Base-by-base conservation (phyloP, 805 yeast genomes). In the Torulaspora maleeae region DNA sequence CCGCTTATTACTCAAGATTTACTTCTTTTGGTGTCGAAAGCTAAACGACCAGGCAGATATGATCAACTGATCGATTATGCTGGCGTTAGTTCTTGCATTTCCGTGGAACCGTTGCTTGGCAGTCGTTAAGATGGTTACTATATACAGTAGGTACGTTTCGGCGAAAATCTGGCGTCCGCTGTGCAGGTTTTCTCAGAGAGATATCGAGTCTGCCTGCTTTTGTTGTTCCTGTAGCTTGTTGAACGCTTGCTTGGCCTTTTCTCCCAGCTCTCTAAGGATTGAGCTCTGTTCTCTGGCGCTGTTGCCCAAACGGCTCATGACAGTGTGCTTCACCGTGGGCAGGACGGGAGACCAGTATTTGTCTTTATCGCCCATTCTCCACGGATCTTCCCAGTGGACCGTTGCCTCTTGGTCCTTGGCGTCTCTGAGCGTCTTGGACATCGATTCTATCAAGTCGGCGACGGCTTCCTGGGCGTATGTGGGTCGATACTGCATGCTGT, bases 391-490 rank as follows among this genome's bases (percentile, higher is more conserved):
- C 98, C 98, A 90, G 55, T 72, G 75, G 19, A 88, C 71, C 36
- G 70, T 76, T 30, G 82, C 71, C 45, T 51, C 35, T 39, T 49
- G 34, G 50, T 43, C 40, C 71, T 72, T 50, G 32, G 30, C 12
- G 13, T 45, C 29, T 27, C 38, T 46, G 24, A 29, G 36, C 3
- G 63, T 50, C 39, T 58, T 56, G 12, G 46, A 24, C 27, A 64
- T 41, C 3, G 66, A 58, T 38, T 66, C 68, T 20, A 56, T 54
- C 52, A 90, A 69, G 67, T 90, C 98, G 5, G 96, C 86, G 24
- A 87, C 88, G 1, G 96, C 85, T 65, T 90, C 97, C 64, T 87
- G 95, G 10, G 95, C 74, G 67, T 83, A 86, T 0, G 93, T 81
- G 20, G 97, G 97, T 60, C 96, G 78, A 71, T 77, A 91, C 67